Base-by-base conservation (phyloP, 192 early-diverging fungal genomes). In the Coemansia javaensis region DNA sequence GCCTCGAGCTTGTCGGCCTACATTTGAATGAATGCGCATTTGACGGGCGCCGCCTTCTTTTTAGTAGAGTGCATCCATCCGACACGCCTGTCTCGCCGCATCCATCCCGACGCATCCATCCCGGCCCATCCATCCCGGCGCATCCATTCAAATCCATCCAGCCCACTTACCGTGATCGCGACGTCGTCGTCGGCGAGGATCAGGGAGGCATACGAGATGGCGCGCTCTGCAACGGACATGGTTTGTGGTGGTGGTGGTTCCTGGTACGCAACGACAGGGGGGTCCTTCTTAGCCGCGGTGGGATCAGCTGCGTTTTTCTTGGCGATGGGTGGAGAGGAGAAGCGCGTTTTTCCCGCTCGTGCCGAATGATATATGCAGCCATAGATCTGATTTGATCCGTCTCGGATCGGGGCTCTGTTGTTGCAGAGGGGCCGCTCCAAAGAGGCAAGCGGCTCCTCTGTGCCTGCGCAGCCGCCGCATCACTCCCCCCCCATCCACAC, bases 141-240 rank as follows among this genome's bases (percentile, higher is more conserved):
- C 47, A 69, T 44, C 34, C 46, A 63, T 63, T n/a, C 37, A 42
- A 30, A 48, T 30, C n/a, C n/a, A n/a, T n/a, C n/a, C 25, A n/a
- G 12, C 25, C 28, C 25, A 75, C 71, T 67, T 75, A 96, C 93
- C 60, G 93, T 91, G 82, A 99, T 91, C 59, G 87, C 92, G 74
- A 95, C 75, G 65, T 90, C 86, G 75, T 97, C 96, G 76, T 99
- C 96, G 78, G 90, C 81, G 70, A 99, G 93, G 85, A 97, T 97
- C 61, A 99, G 88, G 36, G 96, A 84, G 56, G 96, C 90, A 85
- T 97, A 96, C 42, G 85, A 85, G 77, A 89, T 82, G 67, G 94
- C 93, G 59, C 85, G 80, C 79, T 98, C 91, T 62, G 84, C 63
- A 68, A 78, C 55, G 54, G 82, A 82, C 68, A 79, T 65, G 36